These are phyloP conservation scores for Coleophoma cylindrospora DNA, from an alignment of 2,329 filamentous ascomycete genomes.

Conservation along the genomic window DNA sequence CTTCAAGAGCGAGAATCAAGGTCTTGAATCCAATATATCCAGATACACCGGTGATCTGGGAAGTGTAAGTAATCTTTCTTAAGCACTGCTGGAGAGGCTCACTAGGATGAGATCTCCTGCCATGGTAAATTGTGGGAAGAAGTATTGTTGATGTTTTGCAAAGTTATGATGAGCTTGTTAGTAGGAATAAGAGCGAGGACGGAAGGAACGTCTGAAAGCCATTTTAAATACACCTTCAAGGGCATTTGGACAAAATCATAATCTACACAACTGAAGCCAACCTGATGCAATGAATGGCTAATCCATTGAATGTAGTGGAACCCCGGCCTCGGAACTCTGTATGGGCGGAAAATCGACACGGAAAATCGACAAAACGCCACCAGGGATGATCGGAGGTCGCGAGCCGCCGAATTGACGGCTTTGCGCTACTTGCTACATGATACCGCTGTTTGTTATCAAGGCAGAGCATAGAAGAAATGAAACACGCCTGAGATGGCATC, in stretches of 20 bases:
- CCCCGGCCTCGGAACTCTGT: constrained; percentile 3
- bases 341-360: neutral
- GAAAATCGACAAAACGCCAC: constrained; percentile 15
- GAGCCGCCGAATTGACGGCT: neutral
- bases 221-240: constrained; percentile 10
- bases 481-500: too few relatives aligned
- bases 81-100: neutral
- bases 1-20: constrained; percentile 11
- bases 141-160: constrained; percentile 1
- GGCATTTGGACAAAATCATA: constrained; percentile 4
- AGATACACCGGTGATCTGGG: constrained; percentile 5
- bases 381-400: constrained; percentile 5
- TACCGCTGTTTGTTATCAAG: too few relatives aligned
- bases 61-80: constrained; percentile 4
- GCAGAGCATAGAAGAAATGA: too few relatives aligned
- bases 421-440: too few relatives aligned
- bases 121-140: constrained; percentile 6
- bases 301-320: neutral
- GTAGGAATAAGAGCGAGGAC: neutral
- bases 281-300: too few relatives aligned
- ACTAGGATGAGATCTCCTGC: constrained; percentile 9
- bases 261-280: too few relatives aligned
- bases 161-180: constrained; percentile 5
- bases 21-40: constrained; percentile 6
- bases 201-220: neutral